Evolutionary conservation across 1,284 basidiomycete genomes (phyloP).

Genomic region (Cerioporus squamosus): DNA sequence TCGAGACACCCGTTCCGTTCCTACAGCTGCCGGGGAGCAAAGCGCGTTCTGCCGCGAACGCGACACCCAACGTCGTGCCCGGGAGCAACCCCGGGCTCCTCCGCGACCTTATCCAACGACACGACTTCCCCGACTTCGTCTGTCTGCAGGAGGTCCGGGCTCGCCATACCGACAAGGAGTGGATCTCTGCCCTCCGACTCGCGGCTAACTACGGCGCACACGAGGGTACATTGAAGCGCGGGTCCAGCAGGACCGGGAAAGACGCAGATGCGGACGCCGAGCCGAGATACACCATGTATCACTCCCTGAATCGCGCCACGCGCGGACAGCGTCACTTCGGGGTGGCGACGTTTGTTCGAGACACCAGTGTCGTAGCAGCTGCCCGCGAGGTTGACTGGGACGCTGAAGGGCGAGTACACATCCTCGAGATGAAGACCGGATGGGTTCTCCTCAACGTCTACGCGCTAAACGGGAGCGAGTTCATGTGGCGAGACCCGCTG

Average conservation of each 20-base stretch:
- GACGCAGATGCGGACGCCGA: slow-evolving; percentile 3
- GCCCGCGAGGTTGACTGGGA: slow-evolving; percentile 33
- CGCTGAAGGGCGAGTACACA: slow-evolving; percentile 29
- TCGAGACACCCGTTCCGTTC: slow-evolving; percentile 32
- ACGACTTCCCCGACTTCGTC: slow-evolving; percentile 30
- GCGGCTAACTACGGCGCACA: slow-evolving; percentile 21
- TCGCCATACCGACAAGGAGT: slow-evolving; percentile 30
- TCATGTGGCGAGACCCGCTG: slow-evolving; percentile 31
- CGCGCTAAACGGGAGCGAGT: slow-evolving; percentile 34
- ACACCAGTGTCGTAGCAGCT: slow-evolving; percentile 15
- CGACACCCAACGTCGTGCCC: slow-evolving; percentile 6
- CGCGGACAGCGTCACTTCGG: slow-evolving; percentile 33
- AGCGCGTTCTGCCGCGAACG: slow-evolving; percentile 18
- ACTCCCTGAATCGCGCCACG: slow-evolving; percentile 27
- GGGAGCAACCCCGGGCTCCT: slow-evolving; percentile 24
- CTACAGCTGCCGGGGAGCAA: slow-evolving; percentile 25
- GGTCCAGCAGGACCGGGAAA: slow-evolving; percentile 6
- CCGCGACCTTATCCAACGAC: slow-evolving; percentile 26
- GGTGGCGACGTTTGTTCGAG: slow-evolving; percentile 26
- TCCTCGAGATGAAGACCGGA: slow-evolving; percentile 31
- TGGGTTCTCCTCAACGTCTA: slow-evolving; percentile 35
- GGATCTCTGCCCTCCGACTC: slow-evolving; percentile 28
- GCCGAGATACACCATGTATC: slow-evolving; percentile 28
- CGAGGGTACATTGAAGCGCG: background rate
- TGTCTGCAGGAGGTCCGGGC: slow-evolving; percentile 35